Base-by-base conservation (phyloP, 495 filamentous ascomycete genomes). In the Neurospora sp. region DNA sequence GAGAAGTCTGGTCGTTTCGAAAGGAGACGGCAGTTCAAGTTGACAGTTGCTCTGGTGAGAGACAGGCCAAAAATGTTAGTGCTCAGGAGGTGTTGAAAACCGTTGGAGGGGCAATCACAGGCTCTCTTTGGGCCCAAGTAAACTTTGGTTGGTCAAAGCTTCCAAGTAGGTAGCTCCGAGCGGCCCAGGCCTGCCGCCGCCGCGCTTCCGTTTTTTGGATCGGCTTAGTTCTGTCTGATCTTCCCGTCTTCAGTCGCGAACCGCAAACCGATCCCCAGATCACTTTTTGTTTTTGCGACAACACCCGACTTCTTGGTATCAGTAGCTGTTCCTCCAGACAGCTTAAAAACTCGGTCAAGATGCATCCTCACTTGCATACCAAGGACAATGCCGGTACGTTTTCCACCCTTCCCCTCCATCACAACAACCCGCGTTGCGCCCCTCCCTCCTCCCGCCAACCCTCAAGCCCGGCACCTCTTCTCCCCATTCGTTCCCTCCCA, bases 331-430 rank as follows among this genome's bases (percentile, higher is more conserved):
- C 46, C 20, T 14, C 1, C 20, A 5, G 46, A 53, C 20, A 53
- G 46, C 44, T 27, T 53, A 12, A 27, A 27, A 46, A 20, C n/a
- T n/a, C 42, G 22, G 37, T 42, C 80, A 90, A 83, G 68, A 99
- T 99, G 96, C 96, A 99, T 92, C 96, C 96, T 35, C 94, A 97
- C 82, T 83, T 99, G 5, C 94, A 98, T 77, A 97, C 93, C 35
- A 92, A 94, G 75, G 89, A 97, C 77, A 97, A 97, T 75, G 84
- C 83, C 80, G 94, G 96, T 97, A 87, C 38, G 84, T 22, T 5
- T 16, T 72, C 22, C 3, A 18, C 7, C 46, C 20, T 39, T 39
- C 38, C 38, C 9, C 38, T 39, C 38, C 38, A 39, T 39, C 38
- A 39, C 38, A 31, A 31, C 2, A 39, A 39, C 38, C 38, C 38